Evolutionary conservation across 768 basidiomycete genomes (phyloP).

Genomic region (Collybiopsis confluens): DNA sequence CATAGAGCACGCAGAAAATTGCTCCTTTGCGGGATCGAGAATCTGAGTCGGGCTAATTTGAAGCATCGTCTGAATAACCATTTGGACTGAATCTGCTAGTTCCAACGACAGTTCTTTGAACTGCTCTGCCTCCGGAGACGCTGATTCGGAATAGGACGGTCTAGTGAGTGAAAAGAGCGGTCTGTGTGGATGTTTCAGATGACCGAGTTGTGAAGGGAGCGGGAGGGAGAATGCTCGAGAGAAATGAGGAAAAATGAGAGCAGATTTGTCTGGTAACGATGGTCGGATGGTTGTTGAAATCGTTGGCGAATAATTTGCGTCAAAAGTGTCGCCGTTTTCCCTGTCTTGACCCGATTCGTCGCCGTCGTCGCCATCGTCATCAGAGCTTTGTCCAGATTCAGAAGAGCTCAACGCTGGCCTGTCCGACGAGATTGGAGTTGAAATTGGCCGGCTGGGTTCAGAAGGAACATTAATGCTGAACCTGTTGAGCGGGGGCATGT

Average conservation of each 20-base stretch:
- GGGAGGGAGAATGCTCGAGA: constrained; percentile 79
- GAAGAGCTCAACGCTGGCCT: constrained; percentile 36
- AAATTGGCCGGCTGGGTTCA: constrained; percentile 36
- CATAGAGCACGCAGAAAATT: constrained; percentile 84
- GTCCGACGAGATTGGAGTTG: constrained; percentile 34
- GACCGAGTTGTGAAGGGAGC: constrained; percentile 71
- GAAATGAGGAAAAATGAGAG: constrained; percentile 44
- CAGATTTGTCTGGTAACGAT: not conserved
- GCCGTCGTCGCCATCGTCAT: too few relatives aligned
- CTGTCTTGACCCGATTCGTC: constrained; percentile 28
- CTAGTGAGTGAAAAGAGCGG: constrained; percentile 10
- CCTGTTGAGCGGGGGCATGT: constrained; percentile 45
- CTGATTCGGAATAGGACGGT: constrained; percentile 16
- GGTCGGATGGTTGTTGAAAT: not conserved
- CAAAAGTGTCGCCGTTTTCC: constrained; percentile 17
- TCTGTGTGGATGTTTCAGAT: constrained; percentile 67
- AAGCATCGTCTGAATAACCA: constrained; percentile 86
- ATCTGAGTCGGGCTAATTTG: constrained; percentile 88
- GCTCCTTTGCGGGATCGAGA: constrained; percentile 89
- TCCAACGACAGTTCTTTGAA: constrained; percentile 77
- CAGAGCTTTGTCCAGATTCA: constrained; percentile 48
- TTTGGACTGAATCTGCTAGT: constrained; percentile 86
- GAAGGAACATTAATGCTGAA: constrained; percentile 51
- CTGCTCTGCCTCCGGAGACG: constrained; percentile 29
- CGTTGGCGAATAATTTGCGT: constrained; percentile 11